Base-by-base conservation (phyloP, 2,329 filamentous ascomycete genomes). In the Trichothecium roseum region DNA sequence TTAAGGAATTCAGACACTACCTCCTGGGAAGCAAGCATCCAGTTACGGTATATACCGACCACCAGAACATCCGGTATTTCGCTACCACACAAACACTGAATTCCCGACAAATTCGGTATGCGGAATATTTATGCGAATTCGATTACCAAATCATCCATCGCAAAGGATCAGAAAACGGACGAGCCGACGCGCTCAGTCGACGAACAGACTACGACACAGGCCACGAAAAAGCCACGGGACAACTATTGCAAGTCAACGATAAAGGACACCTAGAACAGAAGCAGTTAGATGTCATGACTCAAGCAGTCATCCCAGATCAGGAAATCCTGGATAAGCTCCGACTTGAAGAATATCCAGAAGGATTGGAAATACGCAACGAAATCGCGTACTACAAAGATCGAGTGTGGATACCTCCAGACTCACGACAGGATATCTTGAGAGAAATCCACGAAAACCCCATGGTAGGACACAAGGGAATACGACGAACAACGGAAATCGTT, bases 151-250 rank as follows among this genome's bases (percentile, higher is more conserved):
- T 24, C 32, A 36, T 36, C 12, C 8, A 22, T 22, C 8, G 24
- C 14, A 33, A 31, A 31, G 17, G 17, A 30, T 30, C 24, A 31
- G 15, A 27, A 16, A 30, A 20, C 24, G 3, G 16, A 7, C n/a
- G 27, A 32, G 6, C 17, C 24, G 12, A 30, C 30, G 30, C 24
- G 18, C 18, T 40, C 31, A 27, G 22, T 26, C 12, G 28, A 10
- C 16, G 18, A 39, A 32, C 32, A 30, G n/a, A 40, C 34, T 34
- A 37, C 22, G 29, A 37, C 26, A 30, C 7, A 20, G 26, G 15
- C 9, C 24, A 31, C 12, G 18, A n/a, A n/a, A n/a, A n/a, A n/a
- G n/a, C n/a, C n/a, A n/a, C n/a, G n/a, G n/a, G n/a, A n/a, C n/a
- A n/a, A n/a, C n/a, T n/a, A n/a, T n/a, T n/a, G n/a, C n/a, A n/a